Evolutionary conservation across 495 filamentous ascomycete species (phyloP), one percentile per base, ranked within the genome.

Genomic region (Hyaloscypha finlandica): DNA sequence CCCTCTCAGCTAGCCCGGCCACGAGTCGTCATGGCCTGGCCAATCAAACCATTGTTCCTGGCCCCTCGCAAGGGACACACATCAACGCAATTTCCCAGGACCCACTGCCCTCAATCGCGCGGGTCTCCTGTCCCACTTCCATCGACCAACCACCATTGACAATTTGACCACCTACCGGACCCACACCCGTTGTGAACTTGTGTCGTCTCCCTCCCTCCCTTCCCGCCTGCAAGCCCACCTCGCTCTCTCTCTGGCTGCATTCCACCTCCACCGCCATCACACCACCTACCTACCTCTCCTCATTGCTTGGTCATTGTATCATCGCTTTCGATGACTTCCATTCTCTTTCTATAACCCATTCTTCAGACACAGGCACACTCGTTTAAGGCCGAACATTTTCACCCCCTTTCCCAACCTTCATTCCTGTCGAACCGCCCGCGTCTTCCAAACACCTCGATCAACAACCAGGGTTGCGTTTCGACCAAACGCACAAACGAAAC

Each of bases 361-460:
- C 52, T 55, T 42, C 39, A 53, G 32, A n/a, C 12, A 33, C 20
- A 68, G 71, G 71, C 68, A 68, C 71, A 70, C 57, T 73, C 71
- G 71, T 70, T 70, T 73, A 73, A 65, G 71, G 66, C 68, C 71
- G 70, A 59, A 51, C 53, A n/a, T 39, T n/a, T 56, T 19, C 42
- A 20, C 42, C 59, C 35, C 29, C 33, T 63, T 30, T 29, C 56
- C 56, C 12, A 20, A 55, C 61, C 39, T 20, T 59, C 62, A 53
- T 68, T 64, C 62, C 31, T 45, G n/a, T 42, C 42, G 35, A 37
- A 37, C 25, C 51, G 20, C 54, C 16, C 29, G 59, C 25, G 37
- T 63, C 35, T 3, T 32, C 14, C 25, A 12, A 22, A 8, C 3
- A 48, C 12, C 22, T 59, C 51, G 6, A 63, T 52, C 61, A 52